Evolutionary conservation across 768 basidiomycete genomes (phyloP), one percentile per base, ranked within the genome.

Genomic region (Tricholoma sp.): DNA sequence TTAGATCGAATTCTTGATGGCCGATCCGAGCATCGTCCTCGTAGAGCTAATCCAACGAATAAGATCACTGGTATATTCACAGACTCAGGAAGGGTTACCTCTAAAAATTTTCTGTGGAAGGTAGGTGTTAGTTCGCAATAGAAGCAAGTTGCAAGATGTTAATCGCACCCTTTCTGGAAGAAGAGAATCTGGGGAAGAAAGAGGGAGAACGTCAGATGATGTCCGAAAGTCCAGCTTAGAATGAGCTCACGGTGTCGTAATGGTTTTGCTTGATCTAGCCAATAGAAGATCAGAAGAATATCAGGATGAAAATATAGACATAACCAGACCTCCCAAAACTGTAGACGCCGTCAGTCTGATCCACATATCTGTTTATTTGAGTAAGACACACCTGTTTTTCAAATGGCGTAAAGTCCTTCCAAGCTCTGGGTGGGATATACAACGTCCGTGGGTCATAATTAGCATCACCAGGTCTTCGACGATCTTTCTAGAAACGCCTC

Each of bases 1-100:
- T 98, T 57, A 99, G 75, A 64, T 98, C 97, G 67, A 99, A 99
- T 55, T 95, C 86, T 64, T 86, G 88, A 69, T 98, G 94, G 0
- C 97, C 97, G 52, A 93, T 82, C 11, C 88, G 80, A 0, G 96
- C 96, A 70, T 98, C 96, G 55, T 97, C 90, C 72, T 98, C 96
- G 65, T 98, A 98, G n/a, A 97, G 74, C 84, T 82, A 62, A 34
- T 72, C 11, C 24, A 45, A 21, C 12, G 12, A 50, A 8, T 56
- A 34, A 21, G 32, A 22, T 31, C 52, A 49, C 53, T 51, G 37
- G 55, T 34, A 18, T 12, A 31, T 9, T 32, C 14, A 54, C 35
- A 1, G 43, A 32, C 11, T 3, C 35, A 9, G 4, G 29, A 18
- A 22, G 39, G 55, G 70, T 14, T 66, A 88, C 88, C 76, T 92